Evolutionary conservation across 2,329 filamentous ascomycete genomes (phyloP).

Genomic region (Cytospora piceae): DNA sequence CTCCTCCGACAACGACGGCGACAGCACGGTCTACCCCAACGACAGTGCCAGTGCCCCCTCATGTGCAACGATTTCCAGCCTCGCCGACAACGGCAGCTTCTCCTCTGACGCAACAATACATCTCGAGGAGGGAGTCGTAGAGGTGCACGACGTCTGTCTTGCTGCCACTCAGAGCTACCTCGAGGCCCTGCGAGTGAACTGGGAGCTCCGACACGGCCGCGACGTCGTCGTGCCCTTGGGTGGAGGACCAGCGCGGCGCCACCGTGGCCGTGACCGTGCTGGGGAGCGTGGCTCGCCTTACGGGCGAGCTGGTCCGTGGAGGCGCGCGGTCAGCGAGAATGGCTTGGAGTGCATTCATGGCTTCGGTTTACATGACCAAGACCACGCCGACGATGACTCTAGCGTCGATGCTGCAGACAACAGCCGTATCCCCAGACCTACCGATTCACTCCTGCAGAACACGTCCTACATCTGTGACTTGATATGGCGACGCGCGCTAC

Average conservation of each 20-base stretch:
- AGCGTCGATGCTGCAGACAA: background rate
- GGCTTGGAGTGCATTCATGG: background rate
- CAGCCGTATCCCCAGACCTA: conserved; percentile 31
- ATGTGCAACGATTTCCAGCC: background rate
- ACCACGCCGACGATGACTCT: background rate
- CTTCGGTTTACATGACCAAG: background rate
- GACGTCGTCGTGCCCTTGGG: background rate
- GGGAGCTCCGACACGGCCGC: conserved; percentile 31
- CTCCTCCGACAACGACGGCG: background rate
- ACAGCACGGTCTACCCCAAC: conserved; percentile 13
- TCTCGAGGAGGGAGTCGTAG: conserved; percentile 15
- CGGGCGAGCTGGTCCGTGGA: background rate
- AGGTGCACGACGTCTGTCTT: conserved; percentile 35
- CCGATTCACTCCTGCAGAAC: conserved; percentile 38
- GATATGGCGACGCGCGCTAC: conserved; percentile 39
- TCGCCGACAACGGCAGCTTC: background rate
- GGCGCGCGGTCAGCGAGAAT: conserved; percentile 19
- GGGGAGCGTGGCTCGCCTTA: conserved; percentile 13
- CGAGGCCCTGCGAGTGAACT: conserved; percentile 30
- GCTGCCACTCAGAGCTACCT: conserved; percentile 34
- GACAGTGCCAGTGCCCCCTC: conserved; percentile 14
- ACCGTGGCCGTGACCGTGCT: background rate
- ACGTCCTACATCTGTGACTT: conserved; percentile 38
- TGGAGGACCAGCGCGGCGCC: conserved; percentile 6
- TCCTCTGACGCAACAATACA: background rate